Evolutionary conservation across 257 asterid species (phyloP), one percentile per base, ranked within the genome.

Genomic region (Salvia splendens): DNA sequence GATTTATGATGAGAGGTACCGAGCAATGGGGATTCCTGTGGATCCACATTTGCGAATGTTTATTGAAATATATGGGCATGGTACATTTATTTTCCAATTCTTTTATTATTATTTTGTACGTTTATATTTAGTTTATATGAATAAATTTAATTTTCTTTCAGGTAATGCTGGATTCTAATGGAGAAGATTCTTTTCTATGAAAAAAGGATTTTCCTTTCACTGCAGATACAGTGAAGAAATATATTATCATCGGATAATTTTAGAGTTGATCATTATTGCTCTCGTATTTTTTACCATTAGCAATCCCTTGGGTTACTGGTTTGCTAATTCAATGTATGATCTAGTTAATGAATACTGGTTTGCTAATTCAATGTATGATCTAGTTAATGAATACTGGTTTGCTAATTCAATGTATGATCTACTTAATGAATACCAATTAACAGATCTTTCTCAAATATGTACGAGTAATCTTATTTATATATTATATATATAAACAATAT

Each of bases 41-140:
- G 80, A 76, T 61, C 80, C 80, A 59, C 80, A 76, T 65, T 32
- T 70, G 15, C 73, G 80, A 17, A 33, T 65, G 35, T 76, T 71
- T 48, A 59, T 51, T n/a, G 52, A 51, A 41, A 43, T 30, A 4
- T 41, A 58, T 49, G 69, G 65, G 24, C 65, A 65, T 5, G 70
- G 80, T 65, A 59, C 57, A 5, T 14, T 6, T 7, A 40, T 16
- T n/a, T 8, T 68, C 12, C 5, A 16, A 5, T 24, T 24, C 30
- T 24, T 24, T 24, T 24, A 24, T 24, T 24, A 24, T 24, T 24
- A 2, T 24, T 24, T 24, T n/a, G n/a, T n/a, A n/a, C n/a, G n/a
- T n/a, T n/a, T n/a, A n/a, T n/a, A n/a, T 5, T 10, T 15, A 65
- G 35, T 46, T 41, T 30, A 32, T 3, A 53, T 40, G 4, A 6